phyloP scores from a whole-genome alignment of 2,329 filamentous ascomycete genomes.

The Colletotrichum sp. region DNA sequence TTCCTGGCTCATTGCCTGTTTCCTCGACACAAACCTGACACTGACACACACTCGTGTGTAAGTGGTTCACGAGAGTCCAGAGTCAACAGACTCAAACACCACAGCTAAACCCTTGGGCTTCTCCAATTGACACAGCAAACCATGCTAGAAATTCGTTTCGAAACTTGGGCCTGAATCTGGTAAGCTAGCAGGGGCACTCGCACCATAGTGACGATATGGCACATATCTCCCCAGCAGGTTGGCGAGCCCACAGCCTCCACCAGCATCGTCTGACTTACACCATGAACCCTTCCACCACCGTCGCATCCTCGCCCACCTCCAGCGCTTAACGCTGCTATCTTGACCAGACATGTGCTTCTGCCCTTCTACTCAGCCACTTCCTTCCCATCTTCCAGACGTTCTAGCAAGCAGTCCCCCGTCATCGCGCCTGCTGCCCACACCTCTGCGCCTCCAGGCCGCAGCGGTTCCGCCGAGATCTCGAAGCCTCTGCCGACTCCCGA shows the following conservation, averaged over 20 bases:
- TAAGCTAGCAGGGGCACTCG: background rate
- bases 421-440: background rate
- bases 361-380: background rate
- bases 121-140: background rate
- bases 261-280: background rate
- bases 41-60: background rate
- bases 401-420: background rate
- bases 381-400: background rate
- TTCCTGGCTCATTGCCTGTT: background rate
- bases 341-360: background rate
- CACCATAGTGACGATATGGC: background rate
- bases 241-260: conserved; percentile 8
- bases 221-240: background rate
- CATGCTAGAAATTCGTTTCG: background rate
- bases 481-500: background rate
- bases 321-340: background rate
- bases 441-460: background rate
- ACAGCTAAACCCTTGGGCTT: background rate
- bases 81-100: background rate
- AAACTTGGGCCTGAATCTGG: background rate
- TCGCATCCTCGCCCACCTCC: background rate
- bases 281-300: background rate
- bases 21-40: background rate
- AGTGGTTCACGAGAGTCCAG: background rate
- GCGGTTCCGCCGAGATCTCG: background rate